Conservation (phyloP, 2,329 filamentous ascomycete genomes). For the Scedosporium dehoogii region DNA sequence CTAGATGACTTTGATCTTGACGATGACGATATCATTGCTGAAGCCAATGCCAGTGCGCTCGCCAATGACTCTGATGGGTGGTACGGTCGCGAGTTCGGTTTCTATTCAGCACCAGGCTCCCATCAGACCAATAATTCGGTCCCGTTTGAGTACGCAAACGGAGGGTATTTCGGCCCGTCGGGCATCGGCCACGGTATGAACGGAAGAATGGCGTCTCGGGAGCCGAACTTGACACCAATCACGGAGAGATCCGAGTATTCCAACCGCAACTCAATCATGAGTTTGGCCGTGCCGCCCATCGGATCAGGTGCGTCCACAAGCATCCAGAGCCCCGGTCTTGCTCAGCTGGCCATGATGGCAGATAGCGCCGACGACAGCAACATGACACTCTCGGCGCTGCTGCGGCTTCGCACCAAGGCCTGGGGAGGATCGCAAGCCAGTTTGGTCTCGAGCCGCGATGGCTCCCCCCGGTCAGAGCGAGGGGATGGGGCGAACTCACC, state of each 20-base stretch:
- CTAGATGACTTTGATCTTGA: conserved; percentile 42
- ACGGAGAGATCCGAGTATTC: conserved; percentile 95
- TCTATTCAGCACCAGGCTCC: conserved; percentile 60
- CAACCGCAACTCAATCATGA: conserved; percentile 84
- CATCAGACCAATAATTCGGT: conserved; percentile 30
- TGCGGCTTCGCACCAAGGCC: conserved; percentile 62
- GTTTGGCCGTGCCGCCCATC: conserved; percentile 46
- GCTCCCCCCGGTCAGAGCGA: conserved; percentile 39
- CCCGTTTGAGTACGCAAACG: conserved; percentile 57
- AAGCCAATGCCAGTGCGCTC: conserved; percentile 86
- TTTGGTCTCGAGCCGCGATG: conserved; percentile 44
- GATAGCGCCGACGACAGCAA: conserved; percentile 51
- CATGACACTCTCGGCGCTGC: conserved; percentile 62
- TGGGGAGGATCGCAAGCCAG: conserved; percentile 78
- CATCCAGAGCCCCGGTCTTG: conserved; percentile 62
- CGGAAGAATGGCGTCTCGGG: conserved; percentile 63
- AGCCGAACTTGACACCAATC: conserved; percentile 91
- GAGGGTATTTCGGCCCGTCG: conserved; percentile 80
- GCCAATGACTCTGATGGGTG: conserved; percentile 89
- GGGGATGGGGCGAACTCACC: conserved; percentile 38
- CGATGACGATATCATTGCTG: conserved; percentile 87
- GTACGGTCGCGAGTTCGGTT: conserved; percentile 94
- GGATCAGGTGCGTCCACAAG: conserved; percentile 34
- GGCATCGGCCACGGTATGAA: conserved; percentile 62
- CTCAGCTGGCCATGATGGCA: conserved; percentile 61